phyloP scores from a whole-genome alignment of 495 filamentous ascomycete species.

The Pyrenula aspistea region DNA sequence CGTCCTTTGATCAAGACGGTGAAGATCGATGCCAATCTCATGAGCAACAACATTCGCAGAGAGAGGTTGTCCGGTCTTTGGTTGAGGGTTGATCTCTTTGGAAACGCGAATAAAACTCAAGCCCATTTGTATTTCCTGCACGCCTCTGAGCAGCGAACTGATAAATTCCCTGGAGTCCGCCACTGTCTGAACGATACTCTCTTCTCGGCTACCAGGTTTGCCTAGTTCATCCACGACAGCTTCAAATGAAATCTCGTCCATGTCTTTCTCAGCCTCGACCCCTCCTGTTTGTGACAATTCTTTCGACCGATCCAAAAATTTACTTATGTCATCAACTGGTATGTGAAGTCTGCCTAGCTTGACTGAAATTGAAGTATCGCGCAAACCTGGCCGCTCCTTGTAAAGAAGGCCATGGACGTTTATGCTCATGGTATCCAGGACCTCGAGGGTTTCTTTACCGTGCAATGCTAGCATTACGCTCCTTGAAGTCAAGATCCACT shows the following conservation, averaged over 20 bases:
- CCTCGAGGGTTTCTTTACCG: slow-evolving; percentile 72
- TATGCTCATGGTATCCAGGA: slow-evolving; percentile 76
- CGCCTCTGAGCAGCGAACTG: slow-evolving; percentile 77
- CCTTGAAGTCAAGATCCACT: slow-evolving; percentile 82
- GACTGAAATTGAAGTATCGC: slow-evolving; percentile 78
- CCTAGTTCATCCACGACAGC: slow-evolving; percentile 73
- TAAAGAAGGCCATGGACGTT: slow-evolving; percentile 92
- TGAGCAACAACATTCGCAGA: slow-evolving; percentile 86
- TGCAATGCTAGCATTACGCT: slow-evolving; percentile 82
- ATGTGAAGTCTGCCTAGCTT: slow-evolving; percentile 85
- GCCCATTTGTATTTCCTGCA: slow-evolving; percentile 93
- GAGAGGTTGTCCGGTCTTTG: slow-evolving; percentile 53
- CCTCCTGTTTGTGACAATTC: slow-evolving; percentile 18
- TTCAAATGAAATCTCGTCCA: slow-evolving; percentile 51
- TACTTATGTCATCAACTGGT: slow-evolving; percentile 73
- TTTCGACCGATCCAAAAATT: slow-evolving; percentile 42
- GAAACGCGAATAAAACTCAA: slow-evolving; percentile 85
- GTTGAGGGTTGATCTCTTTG: slow-evolving; percentile 55
- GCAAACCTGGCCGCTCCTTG: slow-evolving; percentile 72
- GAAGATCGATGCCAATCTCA: slow-evolving; percentile 85
- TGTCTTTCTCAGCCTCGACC: slow-evolving; percentile 22
- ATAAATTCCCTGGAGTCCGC: slow-evolving; percentile 90
- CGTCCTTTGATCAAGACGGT: slow-evolving; percentile 85
- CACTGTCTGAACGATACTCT: slow-evolving; percentile 69
- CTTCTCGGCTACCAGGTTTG: slow-evolving; percentile 57